Evolutionary conservation across 1,284 basidiomycete genomes (phyloP).

Genomic region (Fistulinella cinereoalba): DNA sequence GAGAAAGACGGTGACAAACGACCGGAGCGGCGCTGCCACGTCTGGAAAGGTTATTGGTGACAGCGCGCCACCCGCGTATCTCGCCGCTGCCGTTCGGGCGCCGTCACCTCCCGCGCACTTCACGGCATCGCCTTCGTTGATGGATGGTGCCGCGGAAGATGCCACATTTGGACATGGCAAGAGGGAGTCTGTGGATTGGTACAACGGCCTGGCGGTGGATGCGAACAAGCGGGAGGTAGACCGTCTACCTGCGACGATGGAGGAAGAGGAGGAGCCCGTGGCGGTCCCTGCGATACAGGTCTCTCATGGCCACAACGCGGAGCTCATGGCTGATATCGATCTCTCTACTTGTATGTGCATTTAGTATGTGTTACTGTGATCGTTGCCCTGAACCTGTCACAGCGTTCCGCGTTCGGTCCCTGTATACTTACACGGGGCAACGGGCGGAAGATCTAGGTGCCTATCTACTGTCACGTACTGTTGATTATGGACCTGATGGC

Average conservation of each 20-base stretch:
- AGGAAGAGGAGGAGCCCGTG: constrained; percentile 44
- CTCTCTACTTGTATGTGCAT: constrained; percentile 50
- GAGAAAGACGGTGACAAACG: constrained; percentile 79
- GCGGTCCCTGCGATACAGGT: constrained; percentile 59
- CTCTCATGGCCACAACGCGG: constrained; percentile 39
- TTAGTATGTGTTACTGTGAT: not conserved
- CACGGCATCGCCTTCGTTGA: constrained; percentile 25
- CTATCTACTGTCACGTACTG: not conserved
- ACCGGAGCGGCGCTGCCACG: constrained; percentile 70
- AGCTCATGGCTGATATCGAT: constrained; percentile 79
- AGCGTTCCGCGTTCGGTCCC: constrained; percentile 74
- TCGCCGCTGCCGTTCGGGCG: constrained; percentile 40
- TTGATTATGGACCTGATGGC: not conserved
- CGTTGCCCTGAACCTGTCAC: constrained; percentile 3
- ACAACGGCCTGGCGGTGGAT: constrained; percentile 84
- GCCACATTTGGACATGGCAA: constrained; percentile 42
- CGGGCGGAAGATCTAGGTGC: constrained; percentile 82
- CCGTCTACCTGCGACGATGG: constrained; percentile 51
- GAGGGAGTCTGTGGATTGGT: constrained; percentile 90
- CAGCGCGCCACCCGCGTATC: constrained; percentile 69
- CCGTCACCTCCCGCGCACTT: constrained; percentile 26
- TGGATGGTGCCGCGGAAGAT: constrained; percentile 30
- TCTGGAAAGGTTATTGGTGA: constrained; percentile 82
- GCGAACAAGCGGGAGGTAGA: constrained; percentile 37
- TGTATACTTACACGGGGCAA: constrained; percentile 84